Evolutionary conservation across 306 rosid species (phyloP).

Genomic region (Corylus heterophylla): DNA sequence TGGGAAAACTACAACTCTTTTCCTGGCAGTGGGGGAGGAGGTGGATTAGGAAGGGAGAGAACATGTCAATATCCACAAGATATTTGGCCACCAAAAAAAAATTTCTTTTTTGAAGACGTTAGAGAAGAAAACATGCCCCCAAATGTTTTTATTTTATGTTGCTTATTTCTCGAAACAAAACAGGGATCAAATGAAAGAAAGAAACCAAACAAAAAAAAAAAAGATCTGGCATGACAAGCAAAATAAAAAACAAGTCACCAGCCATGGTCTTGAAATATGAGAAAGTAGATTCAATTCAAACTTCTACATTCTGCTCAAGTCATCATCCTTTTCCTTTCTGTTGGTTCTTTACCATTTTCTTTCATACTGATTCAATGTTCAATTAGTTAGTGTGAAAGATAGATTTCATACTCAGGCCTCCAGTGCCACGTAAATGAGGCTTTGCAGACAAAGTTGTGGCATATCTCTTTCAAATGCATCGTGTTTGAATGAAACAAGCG

Average conservation of each 20-base stretch:
- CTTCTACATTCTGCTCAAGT: neutral
- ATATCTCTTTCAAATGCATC: neutral
- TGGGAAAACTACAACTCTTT: too few species aligned
- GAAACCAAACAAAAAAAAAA: neutral
- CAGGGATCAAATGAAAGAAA: neutral
- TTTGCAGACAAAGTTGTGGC: neutral
- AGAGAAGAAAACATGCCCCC: neutral
- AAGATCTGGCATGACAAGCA: neutral
- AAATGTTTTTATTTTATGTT: neutral
- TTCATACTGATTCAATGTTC: neutral
- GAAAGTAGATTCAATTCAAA: neutral
- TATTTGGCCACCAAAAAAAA: neutral
- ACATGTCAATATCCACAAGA: neutral
- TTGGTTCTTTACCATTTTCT: neutral
- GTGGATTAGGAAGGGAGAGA: neutral
- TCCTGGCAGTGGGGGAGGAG: too few species aligned
- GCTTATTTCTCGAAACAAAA: neutral
- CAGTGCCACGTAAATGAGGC: neutral
- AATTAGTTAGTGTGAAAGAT: neutral
- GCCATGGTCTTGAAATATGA: neutral
- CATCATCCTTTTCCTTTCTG: neutral
- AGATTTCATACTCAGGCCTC: neutral
- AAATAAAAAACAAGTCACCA: slow-evolving; percentile 1
- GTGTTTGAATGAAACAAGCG: neutral
- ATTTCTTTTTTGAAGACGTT: neutral